phyloP scores from a whole-genome alignment of 495 filamentous ascomycete genomes.

The Hypoxylon intermedium region DNA sequence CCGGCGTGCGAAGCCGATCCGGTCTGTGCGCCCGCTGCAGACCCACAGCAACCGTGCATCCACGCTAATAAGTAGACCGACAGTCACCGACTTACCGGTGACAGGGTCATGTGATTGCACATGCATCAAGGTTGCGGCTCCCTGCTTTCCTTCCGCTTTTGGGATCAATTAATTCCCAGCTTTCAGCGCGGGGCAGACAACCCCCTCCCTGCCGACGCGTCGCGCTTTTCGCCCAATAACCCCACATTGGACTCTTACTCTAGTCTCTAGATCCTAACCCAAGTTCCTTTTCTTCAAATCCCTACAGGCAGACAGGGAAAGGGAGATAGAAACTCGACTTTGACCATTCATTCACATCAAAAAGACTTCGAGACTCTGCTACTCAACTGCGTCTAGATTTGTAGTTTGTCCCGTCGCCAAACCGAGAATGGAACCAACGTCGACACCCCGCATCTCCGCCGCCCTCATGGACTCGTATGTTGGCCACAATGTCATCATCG shows the following conservation, averaged over 20 bases:
- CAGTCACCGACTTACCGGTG: no score
- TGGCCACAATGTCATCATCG: conserved; percentile 77
- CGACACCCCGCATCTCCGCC: conserved; percentile 75
- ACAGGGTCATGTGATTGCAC: no score
- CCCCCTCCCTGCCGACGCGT: not conserved
- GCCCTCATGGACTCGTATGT: conserved; percentile 71
- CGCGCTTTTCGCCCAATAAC: not conserved
- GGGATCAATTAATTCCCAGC: no score
- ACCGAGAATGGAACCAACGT: conserved; percentile 57
- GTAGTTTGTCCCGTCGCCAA: no score
- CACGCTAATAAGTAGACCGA: no score
- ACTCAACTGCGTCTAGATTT: not conserved
- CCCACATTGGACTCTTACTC: not conserved
- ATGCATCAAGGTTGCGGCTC: no score
- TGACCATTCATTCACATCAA: no score
- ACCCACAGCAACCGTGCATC: no score
- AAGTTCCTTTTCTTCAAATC: not conserved
- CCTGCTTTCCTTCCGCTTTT: no score
- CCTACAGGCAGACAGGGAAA: not conserved
- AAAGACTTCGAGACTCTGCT: no score
- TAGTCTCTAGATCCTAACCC: not conserved
- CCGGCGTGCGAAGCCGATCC: no score
- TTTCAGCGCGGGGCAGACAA: not conserved
- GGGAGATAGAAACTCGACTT: not conserved
- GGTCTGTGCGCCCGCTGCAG: no score